A percentile compares a stretch with the other conserved stretches of the same genome.
phyloP scores from a whole-genome alignment of 2,329 filamentous ascomycete genomes.

The Myrmaecium sp. region DNA sequence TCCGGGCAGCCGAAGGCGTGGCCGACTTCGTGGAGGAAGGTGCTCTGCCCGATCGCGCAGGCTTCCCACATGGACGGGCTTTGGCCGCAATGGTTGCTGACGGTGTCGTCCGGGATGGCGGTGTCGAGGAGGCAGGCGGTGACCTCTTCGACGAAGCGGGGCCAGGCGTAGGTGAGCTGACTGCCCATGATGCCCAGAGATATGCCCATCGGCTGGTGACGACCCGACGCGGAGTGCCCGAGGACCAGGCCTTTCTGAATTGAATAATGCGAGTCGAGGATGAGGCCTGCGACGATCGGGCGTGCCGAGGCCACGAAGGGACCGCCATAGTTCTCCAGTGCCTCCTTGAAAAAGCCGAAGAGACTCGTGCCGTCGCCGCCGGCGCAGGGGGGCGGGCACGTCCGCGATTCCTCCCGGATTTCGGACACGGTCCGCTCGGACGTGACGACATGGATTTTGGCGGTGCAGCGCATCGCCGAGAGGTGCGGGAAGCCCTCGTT shows the following conservation, averaged over 20 bases:
- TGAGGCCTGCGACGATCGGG: constrained; percentile 15
- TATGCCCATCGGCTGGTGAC: constrained; percentile 11
- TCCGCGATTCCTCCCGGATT: constrained; percentile 8
- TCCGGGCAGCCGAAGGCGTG: constrained; percentile 20
- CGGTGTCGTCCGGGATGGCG: constrained; percentile 18
- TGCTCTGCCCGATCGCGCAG: constrained; percentile 24
- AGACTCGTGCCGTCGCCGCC: constrained; percentile 6
- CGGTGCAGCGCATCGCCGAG: constrained; percentile 11
- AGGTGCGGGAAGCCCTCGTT: constrained; percentile 4
- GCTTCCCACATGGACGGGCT: constrained; percentile 28
- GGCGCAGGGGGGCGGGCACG: constrained; percentile 10
- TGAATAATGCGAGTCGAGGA: constrained; percentile 15
- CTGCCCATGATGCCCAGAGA: constrained; percentile 13
- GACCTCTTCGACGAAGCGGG: constrained; percentile 15
- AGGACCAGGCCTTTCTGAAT: constrained; percentile 9
- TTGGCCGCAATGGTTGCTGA: constrained; percentile 16
- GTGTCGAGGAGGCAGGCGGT: constrained; percentile 16
- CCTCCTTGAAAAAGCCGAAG: constrained; percentile 11
- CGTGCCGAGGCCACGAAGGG: constrained; percentile 10
- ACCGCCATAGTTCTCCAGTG: constrained; percentile 10
- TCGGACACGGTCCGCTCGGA: constrained; percentile 11
- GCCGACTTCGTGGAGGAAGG: constrained; percentile 20
- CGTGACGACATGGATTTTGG: constrained; percentile 13
- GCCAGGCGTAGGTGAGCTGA: constrained; percentile 14
- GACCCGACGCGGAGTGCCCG: constrained; percentile 12